Conservation (phyloP, 805 yeast genomes). For the Cyberlindnera bimundalis region DNA sequence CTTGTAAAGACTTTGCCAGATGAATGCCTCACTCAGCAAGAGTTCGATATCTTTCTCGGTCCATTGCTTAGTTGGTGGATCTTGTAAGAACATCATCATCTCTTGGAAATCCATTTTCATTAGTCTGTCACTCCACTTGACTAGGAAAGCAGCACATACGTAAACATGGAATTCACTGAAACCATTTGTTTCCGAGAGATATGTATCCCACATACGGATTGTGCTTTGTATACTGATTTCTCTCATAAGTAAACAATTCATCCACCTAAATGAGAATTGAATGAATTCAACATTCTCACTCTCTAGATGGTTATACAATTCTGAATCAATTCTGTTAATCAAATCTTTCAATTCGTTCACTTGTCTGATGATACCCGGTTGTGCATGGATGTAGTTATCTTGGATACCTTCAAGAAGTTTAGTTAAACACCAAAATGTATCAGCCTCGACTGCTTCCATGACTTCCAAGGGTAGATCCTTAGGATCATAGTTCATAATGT, state of each 20-base stretch:
- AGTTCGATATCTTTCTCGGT: conserved; percentile 85
- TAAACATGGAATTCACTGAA: conserved; percentile 92
- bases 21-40: conserved; percentile 90
- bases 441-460: conserved; percentile 79
- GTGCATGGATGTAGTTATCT: conserved; percentile 96
- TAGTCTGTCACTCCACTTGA: conserved; percentile 78
- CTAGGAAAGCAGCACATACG: conserved; percentile 95
- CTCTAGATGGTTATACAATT: conserved; percentile 69
- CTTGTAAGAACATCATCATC: conserved; percentile 85
- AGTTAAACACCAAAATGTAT: conserved; percentile 95
- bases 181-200: conserved; percentile 70
- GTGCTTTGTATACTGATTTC: conserved; percentile 77
- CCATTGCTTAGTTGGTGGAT: conserved; percentile 86
- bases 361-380: conserved; percentile 94
- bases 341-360: conserved; percentile 76
- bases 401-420: conserved; percentile 90
- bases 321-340: conserved; percentile 75
- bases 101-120: conserved; percentile 92
- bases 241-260: conserved; percentile 96
- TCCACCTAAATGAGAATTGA: conserved; percentile 97
- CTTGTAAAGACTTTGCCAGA: conserved; percentile 92
- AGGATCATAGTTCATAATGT: conserved; percentile 63
- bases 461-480: conserved; percentile 53
- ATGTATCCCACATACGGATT: conserved; percentile 97
- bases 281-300: conserved; percentile 87